phyloP scores from a whole-genome alignment of 441 rosid genomes.

The Jatropha multifida region DNA sequence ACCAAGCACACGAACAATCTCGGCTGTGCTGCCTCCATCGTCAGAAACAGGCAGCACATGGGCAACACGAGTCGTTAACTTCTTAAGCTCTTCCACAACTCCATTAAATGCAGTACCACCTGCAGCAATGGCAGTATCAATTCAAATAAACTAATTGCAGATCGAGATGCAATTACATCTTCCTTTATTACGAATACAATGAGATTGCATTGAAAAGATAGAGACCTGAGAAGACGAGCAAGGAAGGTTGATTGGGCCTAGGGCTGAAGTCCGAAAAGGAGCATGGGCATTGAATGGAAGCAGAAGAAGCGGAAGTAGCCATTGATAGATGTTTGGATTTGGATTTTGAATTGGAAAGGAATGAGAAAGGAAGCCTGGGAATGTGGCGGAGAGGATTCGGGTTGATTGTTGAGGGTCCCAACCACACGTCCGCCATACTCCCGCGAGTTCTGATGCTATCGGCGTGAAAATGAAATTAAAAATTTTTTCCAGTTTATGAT shows the following conservation, averaged over 20 bases:
- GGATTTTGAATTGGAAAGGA: background rate
- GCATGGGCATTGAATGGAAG: conserved; percentile 21
- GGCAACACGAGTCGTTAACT: conserved; percentile 74
- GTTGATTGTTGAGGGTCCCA: conserved; percentile 35
- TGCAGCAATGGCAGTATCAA: conserved; percentile 11
- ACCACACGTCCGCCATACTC: conserved; percentile 49
- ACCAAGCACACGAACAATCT: conserved; percentile 96
- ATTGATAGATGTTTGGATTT: conserved; percentile 29
- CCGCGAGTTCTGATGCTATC: conserved; percentile 26
- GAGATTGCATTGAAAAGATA: background rate
- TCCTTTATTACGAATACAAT: background rate
- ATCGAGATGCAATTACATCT: background rate
- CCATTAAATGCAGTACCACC: conserved; percentile 97
- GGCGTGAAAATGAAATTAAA: background rate
- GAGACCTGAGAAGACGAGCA: conserved; percentile 81
- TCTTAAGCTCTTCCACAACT: conserved; percentile 92
- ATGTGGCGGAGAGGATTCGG: conserved; percentile 14
- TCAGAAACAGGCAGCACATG: conserved; percentile 97
- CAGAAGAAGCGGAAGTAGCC: conserved; percentile 26
- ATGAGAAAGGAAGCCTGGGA: conserved; percentile 10
- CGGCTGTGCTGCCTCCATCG: conserved; percentile 96
- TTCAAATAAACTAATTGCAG: background rate
- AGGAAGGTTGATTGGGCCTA: conserved; percentile 54
- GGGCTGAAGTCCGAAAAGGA: conserved; percentile 30
- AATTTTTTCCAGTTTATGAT: no score